These are phyloP conservation scores for Clavispora phyllophila DNA, from an alignment of 805 yeast species.

Conservation along the genomic window DNA sequence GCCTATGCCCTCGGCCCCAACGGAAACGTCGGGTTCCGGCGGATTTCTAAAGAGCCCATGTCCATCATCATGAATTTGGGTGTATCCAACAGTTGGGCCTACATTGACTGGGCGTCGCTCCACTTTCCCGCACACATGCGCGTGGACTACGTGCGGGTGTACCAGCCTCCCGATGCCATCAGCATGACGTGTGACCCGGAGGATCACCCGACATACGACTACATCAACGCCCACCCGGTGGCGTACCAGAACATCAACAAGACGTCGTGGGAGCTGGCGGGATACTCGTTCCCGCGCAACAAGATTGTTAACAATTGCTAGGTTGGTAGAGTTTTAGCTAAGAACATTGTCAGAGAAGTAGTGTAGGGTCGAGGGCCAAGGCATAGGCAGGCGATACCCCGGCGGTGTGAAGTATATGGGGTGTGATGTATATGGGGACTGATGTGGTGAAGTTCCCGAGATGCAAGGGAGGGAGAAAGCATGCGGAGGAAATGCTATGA, in stretches of 20 bases:
- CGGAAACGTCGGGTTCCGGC: constrained; percentile 34
- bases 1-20: constrained; percentile 36
- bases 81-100: constrained; percentile 37
- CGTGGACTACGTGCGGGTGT: constrained; percentile 37
- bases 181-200: constrained; percentile 35
- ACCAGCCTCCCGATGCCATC: constrained; percentile 29
- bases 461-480: no score
- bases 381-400: no score
- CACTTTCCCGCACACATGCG: constrained; percentile 32
- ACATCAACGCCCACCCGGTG: constrained; percentile 26
- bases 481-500: no score
- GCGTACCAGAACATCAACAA: constrained; percentile 32
- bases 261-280: constrained; percentile 36
- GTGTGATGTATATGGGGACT: no score
- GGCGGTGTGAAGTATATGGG: no score
- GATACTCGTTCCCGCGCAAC: constrained; percentile 54
- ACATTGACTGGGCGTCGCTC: constrained; percentile 31
- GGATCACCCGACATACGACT: constrained; percentile 32
- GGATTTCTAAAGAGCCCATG: constrained; percentile 36
- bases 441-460: no score
- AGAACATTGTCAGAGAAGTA: no score
- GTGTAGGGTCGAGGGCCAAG: no score
- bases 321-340: no score
- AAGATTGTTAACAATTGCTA: constrained; percentile 18
- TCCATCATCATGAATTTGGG: constrained; percentile 35